Base-by-base conservation (phyloP, 1,139 yeast species). In the Yamadazyma dendronema region DNA sequence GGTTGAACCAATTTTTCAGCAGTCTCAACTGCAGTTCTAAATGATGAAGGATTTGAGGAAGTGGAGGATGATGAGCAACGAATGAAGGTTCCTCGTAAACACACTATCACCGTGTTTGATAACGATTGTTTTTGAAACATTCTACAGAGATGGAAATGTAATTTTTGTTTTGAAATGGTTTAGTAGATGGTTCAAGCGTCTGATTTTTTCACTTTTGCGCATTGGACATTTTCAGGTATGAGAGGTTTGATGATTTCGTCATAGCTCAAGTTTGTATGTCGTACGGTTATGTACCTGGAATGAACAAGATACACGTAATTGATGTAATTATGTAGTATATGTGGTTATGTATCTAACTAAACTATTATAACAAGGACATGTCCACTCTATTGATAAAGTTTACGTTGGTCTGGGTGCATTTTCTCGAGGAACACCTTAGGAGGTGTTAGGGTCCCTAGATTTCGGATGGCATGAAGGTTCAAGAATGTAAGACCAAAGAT, bases 1-100 rank as follows among this genome's bases (percentile, higher is more conserved):
- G 96, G 96, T 46, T 85, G 84, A 11, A 89, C 96, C 49, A 89
- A 65, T 54, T 79, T 81, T 46, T 87, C 86, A 1, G 94, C 96
- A 2, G 90, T 70, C 44, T 80, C 81, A 34, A 89, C 71, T 3
- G 95, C 95, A 1, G 88, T 67, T 36, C 54, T 52, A 47, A 67
- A 69, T 4, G 66, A 52, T 4, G 43, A 40, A 12, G 30, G 16
- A 24, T n/a, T 16, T 8, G 31, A 10, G 19, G 28, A n/a, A n/a
- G n/a, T n/a, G n/a, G n/a, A n/a, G n/a, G 22, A 19, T 9, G 22
- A 19, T 19, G 22, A 19, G 22, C 8, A 19, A 7, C 22, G 22
- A 9, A 19, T 33, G 11, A 22, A 22, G 12, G 26, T 30, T 4
- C n/a, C 27, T 13, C 36, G 36, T 22, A 28, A 11, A 23, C 17